phyloP scores from a whole-genome alignment of 2,329 filamentous ascomycete species.

The Talaromyces amestolkiae region DNA sequence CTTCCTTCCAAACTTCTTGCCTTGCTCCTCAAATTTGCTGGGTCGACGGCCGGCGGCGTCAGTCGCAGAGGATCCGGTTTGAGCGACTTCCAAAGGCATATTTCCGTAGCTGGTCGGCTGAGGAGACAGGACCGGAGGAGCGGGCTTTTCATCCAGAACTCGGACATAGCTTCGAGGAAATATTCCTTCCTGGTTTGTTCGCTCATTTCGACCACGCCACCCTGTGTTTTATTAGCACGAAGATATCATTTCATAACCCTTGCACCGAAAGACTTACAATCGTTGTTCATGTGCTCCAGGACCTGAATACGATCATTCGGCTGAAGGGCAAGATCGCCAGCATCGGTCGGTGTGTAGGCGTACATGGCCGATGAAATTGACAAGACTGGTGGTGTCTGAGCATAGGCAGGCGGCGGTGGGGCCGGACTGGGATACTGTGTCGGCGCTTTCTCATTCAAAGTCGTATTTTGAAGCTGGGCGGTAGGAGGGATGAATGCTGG shows the following conservation, averaged over 20 bases:
- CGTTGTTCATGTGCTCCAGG: conserved; percentile 89
- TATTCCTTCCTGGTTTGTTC: conserved; percentile 82
- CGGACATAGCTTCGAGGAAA: conserved; percentile 90
- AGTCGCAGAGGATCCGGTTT: conserved; percentile 48
- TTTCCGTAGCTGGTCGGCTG: conserved; percentile 51
- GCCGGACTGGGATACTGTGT: conserved; percentile 45
- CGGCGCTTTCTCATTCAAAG: conserved; percentile 44
- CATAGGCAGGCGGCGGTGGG: conserved; percentile 52
- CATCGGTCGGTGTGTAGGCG: conserved; percentile 74
- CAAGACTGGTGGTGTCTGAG: conserved; percentile 55
- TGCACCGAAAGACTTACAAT: conserved; percentile 57
- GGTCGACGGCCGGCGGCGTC: conserved; percentile 44
- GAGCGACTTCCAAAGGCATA: conserved; percentile 73
- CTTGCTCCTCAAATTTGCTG: conserved; percentile 68
- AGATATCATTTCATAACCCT: neutral
- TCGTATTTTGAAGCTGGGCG: conserved; percentile 37
- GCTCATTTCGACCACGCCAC: conserved; percentile 82
- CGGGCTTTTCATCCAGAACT: conserved; percentile 63
- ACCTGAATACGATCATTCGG: conserved; percentile 78
- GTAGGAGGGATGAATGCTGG: conserved; percentile 38
- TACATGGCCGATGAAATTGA: conserved; percentile 79
- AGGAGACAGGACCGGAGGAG: conserved; percentile 35
- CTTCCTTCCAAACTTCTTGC: conserved; percentile 97
- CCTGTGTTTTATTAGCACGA: conserved; percentile 32
- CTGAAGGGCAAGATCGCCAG: conserved; percentile 76